These are phyloP conservation scores for Lodderomyces margitis DNA, from an alignment of 1,139 yeast species.

Conservation along the genomic window DNA sequence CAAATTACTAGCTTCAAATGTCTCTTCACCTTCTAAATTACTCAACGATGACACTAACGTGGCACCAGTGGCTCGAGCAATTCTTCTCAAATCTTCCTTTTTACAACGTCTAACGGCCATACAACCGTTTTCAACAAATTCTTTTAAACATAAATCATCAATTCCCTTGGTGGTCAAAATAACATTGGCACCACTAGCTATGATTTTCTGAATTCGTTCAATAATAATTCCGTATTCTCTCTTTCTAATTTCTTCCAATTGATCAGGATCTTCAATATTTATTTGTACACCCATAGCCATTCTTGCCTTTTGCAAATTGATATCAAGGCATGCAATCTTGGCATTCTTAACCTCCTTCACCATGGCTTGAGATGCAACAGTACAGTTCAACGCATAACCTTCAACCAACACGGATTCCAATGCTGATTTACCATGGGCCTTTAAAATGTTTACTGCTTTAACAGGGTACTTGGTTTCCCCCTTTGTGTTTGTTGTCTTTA, in stretches of 20 bases:
- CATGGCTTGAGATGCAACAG: constrained; percentile 98
- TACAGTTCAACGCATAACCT: constrained; percentile 96
- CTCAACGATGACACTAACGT: constrained; percentile 84
- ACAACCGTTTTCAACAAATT: constrained; percentile 91
- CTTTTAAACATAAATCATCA: constrained; percentile 93
- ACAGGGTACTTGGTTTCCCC: constrained; percentile 95
- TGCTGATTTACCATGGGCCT: constrained; percentile 95
- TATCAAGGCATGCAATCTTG: constrained; percentile 89
- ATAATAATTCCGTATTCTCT: constrained; percentile 90
- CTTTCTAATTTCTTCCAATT: constrained; percentile 90
- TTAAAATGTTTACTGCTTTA: constrained; percentile 92
- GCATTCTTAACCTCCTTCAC: constrained; percentile 68
- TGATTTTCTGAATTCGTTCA: constrained; percentile 84
- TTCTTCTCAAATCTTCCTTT: constrained; percentile 93
- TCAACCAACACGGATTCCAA: constrained; percentile 81
- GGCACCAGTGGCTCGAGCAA: constrained; percentile 98
- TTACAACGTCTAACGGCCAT: constrained; percentile 98
- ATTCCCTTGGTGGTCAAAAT: constrained; percentile 97
- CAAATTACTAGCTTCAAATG: constrained; percentile 81
- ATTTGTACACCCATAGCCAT: constrained; percentile 99
- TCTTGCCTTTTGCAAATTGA: constrained; percentile 91
- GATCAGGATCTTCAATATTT: constrained; percentile 96
- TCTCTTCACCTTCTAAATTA: constrained; percentile 96
- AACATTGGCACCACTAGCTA: constrained; percentile 94
- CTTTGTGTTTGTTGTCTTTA: constrained; percentile 82